phyloP scores from a whole-genome alignment of 495 filamentous ascomycete genomes.

The Daldinia decipiens region DNA sequence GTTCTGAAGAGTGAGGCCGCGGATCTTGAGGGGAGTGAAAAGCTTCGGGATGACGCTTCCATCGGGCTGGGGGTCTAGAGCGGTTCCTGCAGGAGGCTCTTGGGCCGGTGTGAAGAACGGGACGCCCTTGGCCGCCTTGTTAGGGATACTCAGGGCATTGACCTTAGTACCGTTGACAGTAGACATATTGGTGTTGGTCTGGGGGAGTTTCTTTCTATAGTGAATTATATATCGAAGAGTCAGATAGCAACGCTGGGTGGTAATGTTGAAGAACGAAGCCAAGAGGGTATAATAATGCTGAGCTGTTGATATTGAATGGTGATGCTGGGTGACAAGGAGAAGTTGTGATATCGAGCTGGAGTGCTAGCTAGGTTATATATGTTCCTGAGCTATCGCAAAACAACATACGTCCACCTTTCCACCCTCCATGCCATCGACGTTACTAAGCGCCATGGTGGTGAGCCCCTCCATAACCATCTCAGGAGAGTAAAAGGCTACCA shows the following conservation, averaged over 20 bases:
- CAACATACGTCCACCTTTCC: neutral
- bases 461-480: conserved; percentile 3
- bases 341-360: conserved; percentile 3
- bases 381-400: neutral
- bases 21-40: conserved; percentile 71
- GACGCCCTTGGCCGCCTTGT: conserved; percentile 61
- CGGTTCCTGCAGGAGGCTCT: conserved; percentile 70
- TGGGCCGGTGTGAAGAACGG: conserved; percentile 77
- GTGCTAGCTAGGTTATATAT: neutral
- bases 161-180: neutral
- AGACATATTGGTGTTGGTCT: neutral
- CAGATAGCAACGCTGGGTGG: neutral
- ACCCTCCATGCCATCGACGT: neutral
- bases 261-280: neutral
- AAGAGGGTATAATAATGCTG: neutral
- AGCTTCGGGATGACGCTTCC: conserved; percentile 70
- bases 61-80: conserved; percentile 67
- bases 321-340: neutral
- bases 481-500: neutral
- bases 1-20: conserved; percentile 70
- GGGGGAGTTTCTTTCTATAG: neutral
- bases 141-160: conserved; percentile 42
- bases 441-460: neutral
- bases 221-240: neutral
- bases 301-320: conserved; percentile 3